Percentiles rank a stretch among this genome's conserved stretches.
phyloP scores from a whole-genome alignment of 352 stramenopile genomes.

The Phytopythium litorale region DNA sequence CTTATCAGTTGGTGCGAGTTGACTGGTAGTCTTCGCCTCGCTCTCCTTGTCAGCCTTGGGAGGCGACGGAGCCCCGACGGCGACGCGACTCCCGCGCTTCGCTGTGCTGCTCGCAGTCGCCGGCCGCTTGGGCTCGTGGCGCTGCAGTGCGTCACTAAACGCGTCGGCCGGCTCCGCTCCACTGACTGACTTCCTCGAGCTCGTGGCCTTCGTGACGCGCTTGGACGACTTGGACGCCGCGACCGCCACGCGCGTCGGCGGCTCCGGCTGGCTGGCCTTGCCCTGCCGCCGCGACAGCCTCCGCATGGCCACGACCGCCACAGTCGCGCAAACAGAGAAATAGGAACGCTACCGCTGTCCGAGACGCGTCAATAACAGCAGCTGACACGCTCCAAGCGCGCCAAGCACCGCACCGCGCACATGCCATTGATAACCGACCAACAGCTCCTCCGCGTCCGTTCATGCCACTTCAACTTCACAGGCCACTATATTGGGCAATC shows the following conservation, averaged over 20 bases:
- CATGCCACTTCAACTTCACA: too few species aligned
- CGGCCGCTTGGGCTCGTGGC: slow-evolving; percentile 7
- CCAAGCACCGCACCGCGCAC: too few species aligned
- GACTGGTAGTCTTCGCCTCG: neutral
- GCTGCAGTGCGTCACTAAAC: slow-evolving; percentile 27
- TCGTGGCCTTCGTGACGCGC: neutral
- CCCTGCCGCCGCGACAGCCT: neutral
- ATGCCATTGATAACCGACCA: too few species aligned
- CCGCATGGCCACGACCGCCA: neutral
- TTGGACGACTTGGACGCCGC: slow-evolving; percentile 1
- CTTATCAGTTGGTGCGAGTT: neutral
- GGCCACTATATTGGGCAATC: too few species aligned
- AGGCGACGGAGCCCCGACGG: neutral
- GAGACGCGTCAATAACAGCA: too few species aligned
- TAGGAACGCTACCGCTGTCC: too few species aligned
- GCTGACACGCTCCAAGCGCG: too few species aligned
- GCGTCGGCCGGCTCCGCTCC: slow-evolving; percentile 9
- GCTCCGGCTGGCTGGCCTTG: neutral
- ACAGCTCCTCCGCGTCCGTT: too few species aligned
- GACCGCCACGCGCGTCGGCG: slow-evolving; percentile 4
- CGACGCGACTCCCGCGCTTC: neutral
- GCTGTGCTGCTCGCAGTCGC: neutral
- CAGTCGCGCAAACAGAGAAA: neutral
- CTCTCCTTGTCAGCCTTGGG: neutral
- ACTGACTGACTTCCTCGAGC: neutral